Evolutionary conservation across 1,139 yeast species (phyloP).

Genomic region (Lodderomyces orthopsilosis): DNA sequence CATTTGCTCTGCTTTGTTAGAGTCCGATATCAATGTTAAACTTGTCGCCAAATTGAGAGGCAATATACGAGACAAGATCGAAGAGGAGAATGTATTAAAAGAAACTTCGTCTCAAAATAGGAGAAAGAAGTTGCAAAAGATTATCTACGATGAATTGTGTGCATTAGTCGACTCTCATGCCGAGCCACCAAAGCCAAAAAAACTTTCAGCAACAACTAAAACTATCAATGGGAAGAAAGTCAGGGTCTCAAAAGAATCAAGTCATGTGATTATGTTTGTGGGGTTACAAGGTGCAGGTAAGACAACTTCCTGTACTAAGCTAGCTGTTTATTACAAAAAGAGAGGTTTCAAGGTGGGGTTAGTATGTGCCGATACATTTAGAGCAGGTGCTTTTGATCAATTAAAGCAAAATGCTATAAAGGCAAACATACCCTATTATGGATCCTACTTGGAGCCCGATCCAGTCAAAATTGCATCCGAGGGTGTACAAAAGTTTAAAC

Average conservation of each 20-base stretch:
- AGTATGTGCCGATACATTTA: conserved; percentile 98
- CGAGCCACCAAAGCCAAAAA: conserved; percentile 82
- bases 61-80: conserved; percentile 58
- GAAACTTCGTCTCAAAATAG: conserved; percentile 57
- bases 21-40: conserved; percentile 86
- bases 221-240: conserved; percentile 32
- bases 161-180: conserved; percentile 70
- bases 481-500: conserved; percentile 89
- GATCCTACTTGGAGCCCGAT: conserved; percentile 93
- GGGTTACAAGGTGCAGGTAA: conserved; percentile 99
- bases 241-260: conserved; percentile 26
- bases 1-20: conserved; percentile 84
- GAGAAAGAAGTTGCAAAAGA: conserved; percentile 80
- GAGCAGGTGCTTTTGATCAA: conserved; percentile 99
- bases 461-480: conserved; percentile 90
- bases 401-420: conserved; percentile 95
- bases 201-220: conserved; percentile 32
- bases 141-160: conserved; percentile 90
- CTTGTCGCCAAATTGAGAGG: conserved; percentile 77
- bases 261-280: conserved; percentile 87
- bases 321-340: conserved; percentile 91
- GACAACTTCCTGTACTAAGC: conserved; percentile 94
- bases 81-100: conserved; percentile 45
- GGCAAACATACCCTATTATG: conserved; percentile 91
- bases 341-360: conserved; percentile 93